Base-by-base conservation (phyloP, 2,329 filamentous ascomycete species). In the Harringtonia aguacate region DNA sequence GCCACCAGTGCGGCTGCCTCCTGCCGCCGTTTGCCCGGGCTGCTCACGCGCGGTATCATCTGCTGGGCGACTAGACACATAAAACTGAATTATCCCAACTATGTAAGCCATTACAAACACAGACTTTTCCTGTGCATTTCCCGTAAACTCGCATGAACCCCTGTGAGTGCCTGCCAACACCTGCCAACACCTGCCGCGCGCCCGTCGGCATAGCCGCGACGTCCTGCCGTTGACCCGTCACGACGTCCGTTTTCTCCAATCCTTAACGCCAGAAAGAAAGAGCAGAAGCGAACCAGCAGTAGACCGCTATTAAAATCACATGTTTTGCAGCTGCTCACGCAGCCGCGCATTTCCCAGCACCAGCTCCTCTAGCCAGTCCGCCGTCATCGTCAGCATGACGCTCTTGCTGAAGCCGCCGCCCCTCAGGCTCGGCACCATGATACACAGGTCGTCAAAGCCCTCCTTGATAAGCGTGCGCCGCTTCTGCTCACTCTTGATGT, bases 401-500 rank as follows among this genome's bases (percentile, higher is more conserved):
- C 84, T 89, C 66, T 94, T 94, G 64, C 86, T 92, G 52, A 88
- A 81, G 1, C 84, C 83, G 9, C 84, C 83, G 22, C 77, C 79
- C 44, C 73, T 75, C 12, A 94, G 69, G 15, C 79, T 81, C 0
- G 88, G 87, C 0, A 94, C 84, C 20, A 94, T 68, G 24, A 78
- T 71, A 50, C 77, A 77, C n/a, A 94, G 65, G 46, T 90, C 84
- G 36, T 88, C 83, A 53, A 90, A 94, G 0, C 86, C 86, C 51
- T 84, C 75, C 56, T 87, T 84, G 55, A 90, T 90, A 38, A 88
- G 68, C 22, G 86, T 86, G 39, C 87, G 73, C 29, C 88, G 75
- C 61, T 92, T 94, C 63, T 94, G 86, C 58, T 94, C 87, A 42
- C 86, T 92, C 42, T 81, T 72, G 51, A 94, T 92, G 57, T 94